Evolutionary conservation across 140 eudicot genomes (phyloP).

Genomic region (Cichorium intybus): DNA sequence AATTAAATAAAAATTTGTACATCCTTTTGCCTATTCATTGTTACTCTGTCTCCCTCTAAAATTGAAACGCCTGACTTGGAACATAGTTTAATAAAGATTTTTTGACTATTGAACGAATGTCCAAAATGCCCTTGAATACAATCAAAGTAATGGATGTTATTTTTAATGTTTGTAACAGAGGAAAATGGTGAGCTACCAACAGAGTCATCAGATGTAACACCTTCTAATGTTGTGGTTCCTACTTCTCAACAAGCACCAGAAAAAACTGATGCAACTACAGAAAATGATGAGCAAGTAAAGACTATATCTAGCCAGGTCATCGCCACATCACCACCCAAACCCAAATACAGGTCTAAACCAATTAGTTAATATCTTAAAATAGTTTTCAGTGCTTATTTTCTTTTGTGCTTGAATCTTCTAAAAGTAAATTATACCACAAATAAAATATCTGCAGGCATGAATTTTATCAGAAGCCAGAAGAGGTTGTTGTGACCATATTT

Average conservation of each 20-base stretch:
- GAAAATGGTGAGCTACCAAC: slow-evolving; percentile 56
- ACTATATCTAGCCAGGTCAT: slow-evolving; percentile 31
- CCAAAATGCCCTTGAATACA: too few relatives aligned
- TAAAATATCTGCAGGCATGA: slow-evolving; percentile 66
- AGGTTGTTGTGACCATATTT: slow-evolving; percentile 91
- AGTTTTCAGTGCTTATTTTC: not conserved
- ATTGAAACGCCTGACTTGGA: too few relatives aligned
- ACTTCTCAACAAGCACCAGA: slow-evolving; percentile 25
- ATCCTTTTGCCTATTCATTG: too few relatives aligned
- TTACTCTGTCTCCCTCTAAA: too few relatives aligned
- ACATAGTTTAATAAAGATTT: too few relatives aligned
- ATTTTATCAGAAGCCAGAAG: slow-evolving; percentile 95
- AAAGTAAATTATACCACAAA: too few relatives aligned
- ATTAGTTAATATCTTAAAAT: not conserved
- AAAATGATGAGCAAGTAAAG: slow-evolving; percentile 33
- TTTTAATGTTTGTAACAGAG: slow-evolving; percentile 57
- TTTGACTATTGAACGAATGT: too few relatives aligned
- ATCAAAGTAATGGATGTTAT: too few relatives aligned
- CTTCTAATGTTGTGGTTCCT: slow-evolving; percentile 17
- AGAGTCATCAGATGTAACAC: slow-evolving; percentile 26
- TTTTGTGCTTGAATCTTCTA: not conserved
- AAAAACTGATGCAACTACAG: slow-evolving; percentile 26
- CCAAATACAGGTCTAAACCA: slow-evolving; percentile 66
- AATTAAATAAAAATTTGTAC: not conserved
- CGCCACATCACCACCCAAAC: slow-evolving; percentile 40